Percentiles rank a stretch among this genome's conserved stretches.
These are phyloP conservation scores for Chimonanthus praecox DNA, from an alignment of 164 flowering plant genomes.

Conservation along the genomic window DNA sequence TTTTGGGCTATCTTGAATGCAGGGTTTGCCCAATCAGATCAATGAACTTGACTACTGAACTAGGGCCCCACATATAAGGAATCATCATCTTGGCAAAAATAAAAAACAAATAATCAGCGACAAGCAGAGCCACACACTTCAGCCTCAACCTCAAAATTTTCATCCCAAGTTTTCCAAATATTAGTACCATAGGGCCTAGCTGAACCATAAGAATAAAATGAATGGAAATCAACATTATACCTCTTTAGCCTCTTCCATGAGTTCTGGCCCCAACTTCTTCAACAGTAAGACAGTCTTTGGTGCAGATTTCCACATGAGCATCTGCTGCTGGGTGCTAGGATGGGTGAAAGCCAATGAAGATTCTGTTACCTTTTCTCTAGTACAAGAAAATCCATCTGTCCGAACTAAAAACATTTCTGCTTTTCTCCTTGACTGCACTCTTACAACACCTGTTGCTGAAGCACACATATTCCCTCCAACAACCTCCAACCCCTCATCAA, in stretches of 20 bases:
- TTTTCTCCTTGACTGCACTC: slow-evolving; percentile 93
- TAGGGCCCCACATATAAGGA: background rate
- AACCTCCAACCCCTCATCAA: slow-evolving; percentile 37
- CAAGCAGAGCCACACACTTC: background rate
- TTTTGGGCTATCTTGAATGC: background rate
- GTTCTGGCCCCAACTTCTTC: slow-evolving; percentile 85
- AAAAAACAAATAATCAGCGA: background rate
- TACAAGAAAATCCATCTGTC: slow-evolving; percentile 91
- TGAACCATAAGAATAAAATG: background rate
- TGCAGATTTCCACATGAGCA: slow-evolving; percentile 97
- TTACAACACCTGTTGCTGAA: slow-evolving; percentile 95
- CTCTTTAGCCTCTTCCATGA: slow-evolving; percentile 98
- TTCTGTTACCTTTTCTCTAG: slow-evolving; percentile 91
- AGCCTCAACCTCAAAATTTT: background rate
- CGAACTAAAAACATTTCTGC: slow-evolving; percentile 98
- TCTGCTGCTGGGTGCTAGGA: slow-evolving; percentile 99
- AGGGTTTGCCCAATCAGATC: background rate
- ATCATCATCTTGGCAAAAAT: background rate
- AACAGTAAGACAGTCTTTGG: slow-evolving; percentile 86
- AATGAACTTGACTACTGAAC: background rate
- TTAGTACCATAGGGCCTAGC: background rate
- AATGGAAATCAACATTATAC: slow-evolving; percentile 26
- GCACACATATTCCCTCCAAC: slow-evolving; percentile 90
- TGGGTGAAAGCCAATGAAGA: slow-evolving; percentile 94
- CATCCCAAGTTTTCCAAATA: background rate